Evolutionary conservation across 2,329 filamentous ascomycete species (phyloP).

Genomic region (Colletotrichum gigasporum): DNA sequence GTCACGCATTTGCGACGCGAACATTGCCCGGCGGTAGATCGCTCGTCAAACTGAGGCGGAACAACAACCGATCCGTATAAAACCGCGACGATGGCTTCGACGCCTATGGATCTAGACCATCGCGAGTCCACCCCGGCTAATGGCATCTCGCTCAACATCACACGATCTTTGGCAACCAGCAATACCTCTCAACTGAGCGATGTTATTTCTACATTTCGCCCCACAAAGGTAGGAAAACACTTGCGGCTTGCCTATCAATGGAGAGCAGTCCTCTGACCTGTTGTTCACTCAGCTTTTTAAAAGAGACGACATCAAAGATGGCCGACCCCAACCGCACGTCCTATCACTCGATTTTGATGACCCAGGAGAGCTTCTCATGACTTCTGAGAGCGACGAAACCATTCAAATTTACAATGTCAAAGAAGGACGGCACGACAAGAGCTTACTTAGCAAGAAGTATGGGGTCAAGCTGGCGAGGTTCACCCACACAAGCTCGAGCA

Average conservation of each 20-base stretch:
- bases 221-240: conserved; percentile 73
- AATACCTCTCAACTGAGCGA: conserved; percentile 77
- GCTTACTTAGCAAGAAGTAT: conserved; percentile 94
- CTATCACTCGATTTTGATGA: conserved; percentile 97
- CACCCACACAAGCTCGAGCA: conserved; percentile 88
- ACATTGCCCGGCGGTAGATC: not conserved
- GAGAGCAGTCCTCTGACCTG: conserved; percentile 22
- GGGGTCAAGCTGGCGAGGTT: conserved; percentile 94
- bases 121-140: conserved; percentile 51
- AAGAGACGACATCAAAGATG: conserved; percentile 64
- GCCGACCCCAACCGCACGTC: conserved; percentile 68
- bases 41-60: not conserved
- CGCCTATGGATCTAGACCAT: conserved; percentile 66
- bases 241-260: not conserved
- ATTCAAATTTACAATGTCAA: conserved; percentile 95
- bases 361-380: conserved; percentile 90
- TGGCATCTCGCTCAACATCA: conserved; percentile 59
- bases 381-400: conserved; percentile 91
- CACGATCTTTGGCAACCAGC: conserved; percentile 54
- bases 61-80: not conserved
- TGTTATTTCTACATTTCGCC: conserved; percentile 79
- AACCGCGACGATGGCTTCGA: conserved; percentile 55
- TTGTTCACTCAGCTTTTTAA: conserved; percentile 61
- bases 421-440: conserved; percentile 89
- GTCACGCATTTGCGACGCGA: not conserved